Evolutionary conservation across 306 rosid genomes (phyloP).

Genomic region (Erythrophleum fordii): DNA sequence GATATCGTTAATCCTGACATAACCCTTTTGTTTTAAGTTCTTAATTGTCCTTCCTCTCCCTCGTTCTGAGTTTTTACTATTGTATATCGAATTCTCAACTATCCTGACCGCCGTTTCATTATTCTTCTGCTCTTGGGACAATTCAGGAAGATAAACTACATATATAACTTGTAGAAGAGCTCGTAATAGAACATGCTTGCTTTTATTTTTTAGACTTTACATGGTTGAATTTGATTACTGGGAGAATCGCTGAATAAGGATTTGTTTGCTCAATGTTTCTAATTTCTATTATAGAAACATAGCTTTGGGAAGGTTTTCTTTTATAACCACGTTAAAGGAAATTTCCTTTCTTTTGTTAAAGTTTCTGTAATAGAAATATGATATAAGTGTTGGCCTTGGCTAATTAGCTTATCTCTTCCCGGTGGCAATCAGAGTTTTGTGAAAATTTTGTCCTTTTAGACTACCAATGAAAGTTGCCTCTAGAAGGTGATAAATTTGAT

Average conservation of each 20-base stretch:
- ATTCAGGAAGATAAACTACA: background rate
- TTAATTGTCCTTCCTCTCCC: background rate
- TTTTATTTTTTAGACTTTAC: background rate
- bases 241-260: background rate
- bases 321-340: background rate
- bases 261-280: background rate
- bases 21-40: background rate
- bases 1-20: background rate
- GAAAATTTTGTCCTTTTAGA: background rate
- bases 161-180: background rate
- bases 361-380: background rate
- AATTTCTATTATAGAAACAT: background rate
- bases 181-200: background rate
- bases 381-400: background rate
- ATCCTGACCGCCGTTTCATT: background rate
- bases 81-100: background rate
- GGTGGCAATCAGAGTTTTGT: background rate
- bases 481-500: background rate
- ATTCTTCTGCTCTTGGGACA: background rate
- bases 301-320: background rate
- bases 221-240: background rate
- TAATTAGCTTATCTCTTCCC: background rate
- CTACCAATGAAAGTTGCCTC: background rate
- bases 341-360: background rate
- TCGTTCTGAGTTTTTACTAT: background rate